Evolutionary conservation across 83 land plant species (phyloP).

Genomic region (Picea abies): DNA sequence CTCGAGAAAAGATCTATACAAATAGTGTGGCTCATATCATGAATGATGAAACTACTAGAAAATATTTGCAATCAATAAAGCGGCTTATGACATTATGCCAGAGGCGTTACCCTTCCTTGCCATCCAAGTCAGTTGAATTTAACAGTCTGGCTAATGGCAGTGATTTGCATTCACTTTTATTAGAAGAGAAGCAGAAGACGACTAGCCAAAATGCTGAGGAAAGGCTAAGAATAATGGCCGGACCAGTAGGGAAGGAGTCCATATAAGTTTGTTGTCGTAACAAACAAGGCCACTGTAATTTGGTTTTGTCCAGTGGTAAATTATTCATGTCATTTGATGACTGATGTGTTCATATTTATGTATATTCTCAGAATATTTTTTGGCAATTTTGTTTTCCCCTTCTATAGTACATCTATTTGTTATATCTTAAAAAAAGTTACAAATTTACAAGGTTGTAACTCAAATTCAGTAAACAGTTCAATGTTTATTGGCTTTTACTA

Average conservation of each 20-base stretch:
- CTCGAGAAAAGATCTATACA: slow-evolving; percentile 54
- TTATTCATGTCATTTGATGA: background rate
- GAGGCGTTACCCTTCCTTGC: slow-evolving; percentile 50
- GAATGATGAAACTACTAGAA: slow-evolving; percentile 60
- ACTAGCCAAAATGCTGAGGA: slow-evolving; percentile 35
- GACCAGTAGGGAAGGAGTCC: background rate
- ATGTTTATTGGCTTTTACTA: no score
- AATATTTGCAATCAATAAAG: slow-evolving; percentile 54
- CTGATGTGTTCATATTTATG: background rate
- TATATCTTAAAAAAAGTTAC: no score
- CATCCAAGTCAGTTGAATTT: slow-evolving; percentile 53
- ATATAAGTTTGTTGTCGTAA: background rate
- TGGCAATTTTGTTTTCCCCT: no score
- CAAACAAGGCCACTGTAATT: background rate
- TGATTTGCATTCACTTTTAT: slow-evolving; percentile 45
- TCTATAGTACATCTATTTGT: no score
- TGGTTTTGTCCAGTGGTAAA: no score
- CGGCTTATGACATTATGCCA: slow-evolving; percentile 56
- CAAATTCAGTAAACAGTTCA: no score
- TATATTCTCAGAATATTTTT: no score
- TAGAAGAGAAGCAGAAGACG: slow-evolving; percentile 26
- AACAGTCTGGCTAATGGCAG: slow-evolving; percentile 57
- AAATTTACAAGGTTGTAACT: no score
- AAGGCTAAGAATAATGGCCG: slow-evolving; percentile 31
- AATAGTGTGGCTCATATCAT: slow-evolving; percentile 52